Percentiles rank a stretch among this genome's conserved stretches.
These are phyloP conservation scores for Fusarium buharicum DNA, from an alignment of 2,329 filamentous ascomycete species.

Conservation along the genomic window DNA sequence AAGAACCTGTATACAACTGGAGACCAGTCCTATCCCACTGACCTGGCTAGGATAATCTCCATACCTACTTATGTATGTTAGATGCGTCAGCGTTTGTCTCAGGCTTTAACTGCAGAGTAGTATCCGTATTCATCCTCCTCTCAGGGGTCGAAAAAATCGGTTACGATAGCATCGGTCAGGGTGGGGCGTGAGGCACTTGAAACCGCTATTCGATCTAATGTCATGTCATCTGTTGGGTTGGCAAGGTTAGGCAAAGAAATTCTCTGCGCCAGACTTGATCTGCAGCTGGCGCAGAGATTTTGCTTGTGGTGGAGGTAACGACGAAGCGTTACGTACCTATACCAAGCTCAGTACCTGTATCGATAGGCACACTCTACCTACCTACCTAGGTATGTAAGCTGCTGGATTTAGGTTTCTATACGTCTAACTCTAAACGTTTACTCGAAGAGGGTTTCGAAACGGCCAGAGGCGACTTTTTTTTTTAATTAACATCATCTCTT, in stretches of 20 bases:
- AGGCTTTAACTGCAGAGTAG: slow-evolving; percentile 22
- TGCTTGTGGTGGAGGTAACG: background rate
- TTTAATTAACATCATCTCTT: slow-evolving; percentile 2
- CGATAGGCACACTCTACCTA: no score
- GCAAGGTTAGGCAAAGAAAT: slow-evolving; percentile 8
- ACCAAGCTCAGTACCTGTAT: no score
- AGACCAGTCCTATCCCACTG: background rate
- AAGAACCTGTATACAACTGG: no score
- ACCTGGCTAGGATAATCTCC: slow-evolving; percentile 11
- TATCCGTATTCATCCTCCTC: slow-evolving; percentile 30
- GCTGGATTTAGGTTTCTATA: no score
- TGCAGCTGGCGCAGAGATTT: slow-evolving; percentile 19
- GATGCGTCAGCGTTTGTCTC: slow-evolving; percentile 33
- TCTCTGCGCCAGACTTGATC: slow-evolving; percentile 6
- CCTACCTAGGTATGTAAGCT: no score
- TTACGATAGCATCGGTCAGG: slow-evolving; percentile 33
- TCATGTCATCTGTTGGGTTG: slow-evolving; percentile 9
- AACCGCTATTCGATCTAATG: slow-evolving; percentile 37
- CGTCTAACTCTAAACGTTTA: no score
- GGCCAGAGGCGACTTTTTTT: background rate
- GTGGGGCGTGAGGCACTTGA: slow-evolving; percentile 42
- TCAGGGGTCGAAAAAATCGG: slow-evolving; percentile 17
- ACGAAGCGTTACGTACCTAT: no score
- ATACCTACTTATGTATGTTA: slow-evolving; percentile 7
- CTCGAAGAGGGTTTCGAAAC: background rate